Evolutionary conservation across 306 rosid species (phyloP).

Genomic region (Sesbania bispinosa): DNA sequence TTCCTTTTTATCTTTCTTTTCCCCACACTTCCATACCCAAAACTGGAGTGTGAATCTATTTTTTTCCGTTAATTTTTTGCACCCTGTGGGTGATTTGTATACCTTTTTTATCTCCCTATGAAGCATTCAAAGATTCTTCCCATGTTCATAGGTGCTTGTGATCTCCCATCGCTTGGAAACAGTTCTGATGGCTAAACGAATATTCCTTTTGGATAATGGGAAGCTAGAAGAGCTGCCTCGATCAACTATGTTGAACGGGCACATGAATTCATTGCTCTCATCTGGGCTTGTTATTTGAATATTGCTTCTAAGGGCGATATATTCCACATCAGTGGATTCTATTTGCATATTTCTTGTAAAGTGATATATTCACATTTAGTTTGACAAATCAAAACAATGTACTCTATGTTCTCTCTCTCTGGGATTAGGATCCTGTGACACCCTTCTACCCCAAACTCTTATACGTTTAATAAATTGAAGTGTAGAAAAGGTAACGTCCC

Average conservation of each 20-base stretch:
- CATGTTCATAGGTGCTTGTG: conserved; percentile 67
- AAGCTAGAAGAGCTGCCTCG: conserved; percentile 67
- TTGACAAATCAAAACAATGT: background rate
- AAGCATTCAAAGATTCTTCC: conserved; percentile 2
- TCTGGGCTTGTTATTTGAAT: conserved; percentile 49
- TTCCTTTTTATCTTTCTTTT: too few species aligned
- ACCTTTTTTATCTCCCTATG: background rate
- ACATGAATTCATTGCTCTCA: conserved; percentile 33
- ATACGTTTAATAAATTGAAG: too few species aligned
- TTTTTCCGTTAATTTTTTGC: background rate
- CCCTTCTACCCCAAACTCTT: too few species aligned
- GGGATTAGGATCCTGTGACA: too few species aligned
- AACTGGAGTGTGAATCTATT: too few species aligned
- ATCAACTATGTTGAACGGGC: conserved; percentile 39
- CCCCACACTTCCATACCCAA: too few species aligned
- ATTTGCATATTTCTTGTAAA: conserved; percentile 28
- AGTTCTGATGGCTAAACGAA: conserved; percentile 75
- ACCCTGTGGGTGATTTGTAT: background rate
- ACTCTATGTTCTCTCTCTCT: background rate
- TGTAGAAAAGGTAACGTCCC: too few species aligned
- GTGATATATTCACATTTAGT: background rate
- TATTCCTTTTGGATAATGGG: conserved; percentile 60
- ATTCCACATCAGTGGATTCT: background rate
- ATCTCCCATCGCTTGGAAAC: conserved; percentile 92
- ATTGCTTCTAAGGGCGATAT: background rate